Evolutionary conservation across 352 stramenopile species (phyloP), one percentile per base, ranked within the genome.

Genomic region (Phytophthora niederhauseri): DNA sequence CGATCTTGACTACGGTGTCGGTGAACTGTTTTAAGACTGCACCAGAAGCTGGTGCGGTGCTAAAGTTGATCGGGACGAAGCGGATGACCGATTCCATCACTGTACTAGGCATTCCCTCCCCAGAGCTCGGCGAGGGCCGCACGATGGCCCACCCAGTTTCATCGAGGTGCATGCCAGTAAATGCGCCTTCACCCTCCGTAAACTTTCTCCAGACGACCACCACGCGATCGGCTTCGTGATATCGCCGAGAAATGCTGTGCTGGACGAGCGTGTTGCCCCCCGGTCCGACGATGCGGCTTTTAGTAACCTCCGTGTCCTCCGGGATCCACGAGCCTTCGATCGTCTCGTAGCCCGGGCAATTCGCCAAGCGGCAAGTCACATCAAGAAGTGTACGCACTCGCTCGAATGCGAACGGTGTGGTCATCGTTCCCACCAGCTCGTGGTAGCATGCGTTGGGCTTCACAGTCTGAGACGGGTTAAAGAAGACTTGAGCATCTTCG

Each of bases 161-260:
- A 26, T 89, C 79, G 28, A 73, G 77, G 58, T 82, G 77, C 71
- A 89, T 79, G 1, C 72, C 75, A 57, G 68, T 77, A 54, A 73
- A 77, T 9, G 28, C 24, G 2, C 76, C 64, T 49, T 78, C 74
- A 9, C 79, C 77, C 38, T 89, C 74, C 0, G 61, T 72, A 14
- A 85, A 76, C 14, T 77, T 78, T 22, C 77, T 76, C 72, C 75
- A 91, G 28, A 90, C 78, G 6, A 89, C 24, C 64, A 90, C 77
- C 28, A 80, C 66, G 7, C 83, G 81, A 12, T 80, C 58, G 1
- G 30, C 36, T 49, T 90, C 80, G 9, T 72, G 66, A 48, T 84
- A 91, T 57, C 64, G 58, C 2, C 72, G 71, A 59, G 77, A 75
- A 34, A 90, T 75, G 52, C 26, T 51, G 31, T 75, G 60, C 4